Evolutionary conservation across 192 early-diverging fungal species (phyloP).

Genomic region (Funneliformis geosporum): DNA sequence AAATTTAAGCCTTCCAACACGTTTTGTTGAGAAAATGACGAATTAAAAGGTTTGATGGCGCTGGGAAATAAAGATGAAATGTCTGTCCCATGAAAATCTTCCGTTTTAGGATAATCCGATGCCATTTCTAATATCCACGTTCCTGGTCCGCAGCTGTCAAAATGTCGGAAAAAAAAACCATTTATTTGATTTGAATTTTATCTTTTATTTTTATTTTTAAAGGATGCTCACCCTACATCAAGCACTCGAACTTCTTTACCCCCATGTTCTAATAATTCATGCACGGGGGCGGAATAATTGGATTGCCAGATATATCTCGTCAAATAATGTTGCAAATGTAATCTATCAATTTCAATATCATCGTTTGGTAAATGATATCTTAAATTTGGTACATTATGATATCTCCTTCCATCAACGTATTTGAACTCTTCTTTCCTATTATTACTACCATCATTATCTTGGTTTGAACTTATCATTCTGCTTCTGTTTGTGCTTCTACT

Average conservation of each 20-base stretch:
- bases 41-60: slow-evolving; percentile 35
- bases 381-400: background rate
- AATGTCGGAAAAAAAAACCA: no score
- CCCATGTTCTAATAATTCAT: background rate
- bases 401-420: background rate
- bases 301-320: slow-evolving; percentile 5
- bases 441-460: background rate
- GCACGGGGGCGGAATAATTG: slow-evolving; percentile 1
- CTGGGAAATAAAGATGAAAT: background rate
- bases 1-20: slow-evolving; percentile 27
- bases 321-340: slow-evolving; percentile 8
- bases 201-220: no score
- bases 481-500: no score
- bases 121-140: background rate
- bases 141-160: background rate
- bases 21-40: slow-evolving; percentile 36
- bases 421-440: background rate
- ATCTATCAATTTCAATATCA: background rate
- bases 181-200: no score
- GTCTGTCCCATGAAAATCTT: background rate
- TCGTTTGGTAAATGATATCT: background rate
- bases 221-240: background rate
- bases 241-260: background rate
- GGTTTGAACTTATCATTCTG: no score
- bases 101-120: background rate